Evolutionary conservation across 2,329 filamentous ascomycete genomes (phyloP).

Genomic region (Beauveria bassiana): DNA sequence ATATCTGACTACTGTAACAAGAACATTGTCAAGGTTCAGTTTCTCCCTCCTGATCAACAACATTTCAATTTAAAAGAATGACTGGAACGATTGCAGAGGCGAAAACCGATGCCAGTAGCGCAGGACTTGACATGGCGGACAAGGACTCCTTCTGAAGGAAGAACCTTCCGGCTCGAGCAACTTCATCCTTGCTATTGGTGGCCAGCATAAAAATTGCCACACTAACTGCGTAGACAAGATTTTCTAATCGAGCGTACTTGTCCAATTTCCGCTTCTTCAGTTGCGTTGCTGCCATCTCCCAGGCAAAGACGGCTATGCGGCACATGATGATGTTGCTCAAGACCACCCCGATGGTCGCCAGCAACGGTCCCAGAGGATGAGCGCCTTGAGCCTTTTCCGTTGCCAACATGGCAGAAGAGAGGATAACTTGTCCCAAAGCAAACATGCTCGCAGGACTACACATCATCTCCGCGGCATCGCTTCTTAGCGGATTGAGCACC

Average conservation of each 20-base stretch:
- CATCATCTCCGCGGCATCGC: neutral
- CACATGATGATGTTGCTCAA: neutral
- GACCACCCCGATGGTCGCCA: neutral
- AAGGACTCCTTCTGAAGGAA: neutral
- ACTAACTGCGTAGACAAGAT: neutral
- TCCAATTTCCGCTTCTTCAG: neutral
- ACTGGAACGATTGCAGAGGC: neutral
- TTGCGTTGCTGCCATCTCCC: neutral
- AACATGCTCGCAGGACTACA: neutral
- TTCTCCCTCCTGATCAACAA: neutral
- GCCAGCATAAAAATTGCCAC: neutral
- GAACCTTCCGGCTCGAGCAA: neutral
- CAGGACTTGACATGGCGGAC: neutral
- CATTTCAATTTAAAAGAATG: neutral
- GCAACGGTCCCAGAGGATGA: neutral
- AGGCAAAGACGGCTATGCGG: neutral
- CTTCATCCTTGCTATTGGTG: neutral
- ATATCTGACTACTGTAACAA: neutral
- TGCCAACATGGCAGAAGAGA: neutral
- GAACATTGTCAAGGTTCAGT: neutral
- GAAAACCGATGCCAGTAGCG: neutral
- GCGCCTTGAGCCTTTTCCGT: neutral
- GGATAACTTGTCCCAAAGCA: neutral
- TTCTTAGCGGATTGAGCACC: slow-evolving; percentile 1
- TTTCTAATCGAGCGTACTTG: neutral